Base-by-base conservation (phyloP, 2,329 filamentous ascomycete species). In the Zymoseptoria pseudotritici region DNA sequence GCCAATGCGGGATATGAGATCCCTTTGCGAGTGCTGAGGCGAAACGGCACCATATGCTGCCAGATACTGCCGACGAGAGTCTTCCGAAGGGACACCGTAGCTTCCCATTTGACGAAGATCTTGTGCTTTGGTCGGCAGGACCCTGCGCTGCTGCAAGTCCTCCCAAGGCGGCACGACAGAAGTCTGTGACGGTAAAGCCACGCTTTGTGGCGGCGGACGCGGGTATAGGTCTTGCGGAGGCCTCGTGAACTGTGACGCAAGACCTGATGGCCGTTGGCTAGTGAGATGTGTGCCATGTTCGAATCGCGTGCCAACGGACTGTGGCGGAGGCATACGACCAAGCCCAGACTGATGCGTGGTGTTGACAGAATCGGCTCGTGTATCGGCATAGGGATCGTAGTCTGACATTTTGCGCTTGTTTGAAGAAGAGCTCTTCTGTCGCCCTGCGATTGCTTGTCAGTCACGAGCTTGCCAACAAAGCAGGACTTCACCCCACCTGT, bases 341-440 rank as follows among this genome's bases (percentile, higher is more conserved):
- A 17, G 9, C 36, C 17, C 17, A 17, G 36, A 42, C 10, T 42
- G 36, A 17, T 17, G 2, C 10, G 36, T 42, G 36, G 17, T 17
- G 10, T 42, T 11, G 13, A 11, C 36, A 42, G 36, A 42, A 42
- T 17, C 36, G 63, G 66, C 6, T 62, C 57, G 13, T 6, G 17
- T 53, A 19, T 62, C 59, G 8, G 21, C 52, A 46, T 62, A 62
- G 3, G 59, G 50, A 19, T 60, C 57, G n/a, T 67, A 65, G 6
- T 67, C 60, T 29, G 66, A 62, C 3, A 71, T 70, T 26, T 73
- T 71, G 5, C 72, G 61, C 50, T 75, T 72, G 46, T 69, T 67
- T 46, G 70, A 63, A 7, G 67, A 68, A 2, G 68, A 70, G 17
- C 62, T 63, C 53, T 59, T 57, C 50, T 65, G 53, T 13, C 62